Conservation (phyloP, 108 stramenopile genomes). For the Nitzschia inconspicua region DNA sequence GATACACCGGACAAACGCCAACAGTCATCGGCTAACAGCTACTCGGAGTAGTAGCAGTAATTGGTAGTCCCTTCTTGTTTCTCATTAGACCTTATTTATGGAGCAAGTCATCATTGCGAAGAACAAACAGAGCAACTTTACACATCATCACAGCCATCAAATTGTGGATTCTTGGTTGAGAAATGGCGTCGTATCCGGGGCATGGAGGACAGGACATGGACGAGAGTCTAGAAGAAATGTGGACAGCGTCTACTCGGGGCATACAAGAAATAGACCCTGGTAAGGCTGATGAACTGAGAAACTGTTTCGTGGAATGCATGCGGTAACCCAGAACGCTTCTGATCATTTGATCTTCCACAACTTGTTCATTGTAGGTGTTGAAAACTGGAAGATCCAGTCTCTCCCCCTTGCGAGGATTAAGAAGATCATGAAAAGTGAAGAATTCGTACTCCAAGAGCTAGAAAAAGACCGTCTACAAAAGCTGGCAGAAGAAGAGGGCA, state of each 20-base stretch:
- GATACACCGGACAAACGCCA: no score
- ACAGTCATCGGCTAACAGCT: no score
- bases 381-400: constrained; percentile 64
- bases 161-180: no score
- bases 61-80: no score
- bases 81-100: no score
- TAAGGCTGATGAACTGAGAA: constrained; percentile 6
- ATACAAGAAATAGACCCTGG: constrained; percentile 34
- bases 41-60: no score
- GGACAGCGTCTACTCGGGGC: constrained; percentile 26
- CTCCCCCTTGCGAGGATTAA: constrained; percentile 90
- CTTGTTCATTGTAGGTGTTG: neutral
- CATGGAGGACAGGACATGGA: constrained; percentile 33
- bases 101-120: no score
- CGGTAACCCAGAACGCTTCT: neutral
- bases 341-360: neutral
- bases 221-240: constrained; percentile 41
- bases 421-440: constrained; percentile 96
- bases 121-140: no score
- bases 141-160: no score
- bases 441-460: constrained; percentile 45
- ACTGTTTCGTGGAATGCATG: neutral
- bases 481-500: constrained; percentile 21
- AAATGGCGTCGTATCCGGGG: constrained; percentile 5
- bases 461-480: constrained; percentile 12